Evolutionary conservation across 2,329 filamentous ascomycete species (phyloP).

Genomic region (Grosmannia serpens): DNA sequence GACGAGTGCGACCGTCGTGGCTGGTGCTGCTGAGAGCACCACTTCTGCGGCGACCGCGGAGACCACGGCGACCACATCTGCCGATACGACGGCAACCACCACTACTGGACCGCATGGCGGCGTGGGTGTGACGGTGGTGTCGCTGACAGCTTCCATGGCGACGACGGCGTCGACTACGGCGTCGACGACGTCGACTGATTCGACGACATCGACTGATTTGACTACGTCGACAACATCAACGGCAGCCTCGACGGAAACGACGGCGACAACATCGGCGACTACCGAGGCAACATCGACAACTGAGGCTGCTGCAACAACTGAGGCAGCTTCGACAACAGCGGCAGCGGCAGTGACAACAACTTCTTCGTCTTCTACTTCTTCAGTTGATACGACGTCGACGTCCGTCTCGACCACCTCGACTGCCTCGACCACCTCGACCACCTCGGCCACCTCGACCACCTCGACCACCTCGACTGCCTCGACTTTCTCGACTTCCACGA

Average conservation of each 20-base stretch:
- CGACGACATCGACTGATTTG: too few relatives aligned
- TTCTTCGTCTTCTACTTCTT: background rate
- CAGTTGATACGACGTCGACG: background rate
- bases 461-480: background rate
- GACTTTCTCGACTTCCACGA: background rate
- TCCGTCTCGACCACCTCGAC: background rate
- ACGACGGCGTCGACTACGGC: too few relatives aligned
- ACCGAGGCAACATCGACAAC: background rate
- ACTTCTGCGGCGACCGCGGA: background rate
- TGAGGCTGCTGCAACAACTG: background rate
- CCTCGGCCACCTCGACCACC: background rate
- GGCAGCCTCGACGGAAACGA: too few relatives aligned
- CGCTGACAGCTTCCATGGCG: slow-evolving; percentile 6
- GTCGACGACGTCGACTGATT: too few relatives aligned
- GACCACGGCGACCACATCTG: background rate
- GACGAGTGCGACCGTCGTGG: background rate
- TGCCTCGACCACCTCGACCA: background rate
- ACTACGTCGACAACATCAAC: too few relatives aligned
- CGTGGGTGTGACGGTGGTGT: slow-evolving; percentile 12
- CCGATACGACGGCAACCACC: background rate
- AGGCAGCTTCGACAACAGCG: background rate
- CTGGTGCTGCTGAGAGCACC: background rate
- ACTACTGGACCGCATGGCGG: slow-evolving; percentile 5
- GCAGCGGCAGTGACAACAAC: background rate
- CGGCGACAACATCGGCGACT: background rate